Evolutionary conservation across 768 basidiomycete genomes (phyloP).

Genomic region (Daedalea quercina): DNA sequence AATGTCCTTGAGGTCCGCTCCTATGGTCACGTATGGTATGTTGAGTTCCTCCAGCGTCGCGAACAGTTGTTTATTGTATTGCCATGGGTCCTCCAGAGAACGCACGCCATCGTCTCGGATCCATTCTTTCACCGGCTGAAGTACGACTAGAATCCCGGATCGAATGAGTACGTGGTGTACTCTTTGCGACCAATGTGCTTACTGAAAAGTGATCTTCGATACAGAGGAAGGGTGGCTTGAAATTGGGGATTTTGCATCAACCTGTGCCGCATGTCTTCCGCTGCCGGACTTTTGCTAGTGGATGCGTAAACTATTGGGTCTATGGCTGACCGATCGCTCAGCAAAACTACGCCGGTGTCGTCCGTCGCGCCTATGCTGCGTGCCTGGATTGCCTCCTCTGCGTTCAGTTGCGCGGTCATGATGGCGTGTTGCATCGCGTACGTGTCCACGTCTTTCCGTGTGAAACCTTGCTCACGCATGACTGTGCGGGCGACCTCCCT

Average conservation of each 20-base stretch:
- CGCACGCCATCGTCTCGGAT: conserved; percentile 58
- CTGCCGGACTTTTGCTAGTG: conserved; percentile 35
- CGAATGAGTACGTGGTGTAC: neutral
- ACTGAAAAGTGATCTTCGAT: conserved; percentile 38
- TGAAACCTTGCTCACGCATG: conserved; percentile 47
- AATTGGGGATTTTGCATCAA: conserved; percentile 35
- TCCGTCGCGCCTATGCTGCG: conserved; percentile 5
- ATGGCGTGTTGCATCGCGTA: conserved; percentile 61
- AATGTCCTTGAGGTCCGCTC: conserved; percentile 36
- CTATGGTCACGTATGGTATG: conserved; percentile 41
- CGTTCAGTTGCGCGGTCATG: conserved; percentile 45
- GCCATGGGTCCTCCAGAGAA: conserved; percentile 40
- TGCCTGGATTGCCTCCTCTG: conserved; percentile 28
- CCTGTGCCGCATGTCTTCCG: conserved; percentile 28
- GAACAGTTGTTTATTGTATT: neutral
- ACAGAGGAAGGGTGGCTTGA: conserved; percentile 33
- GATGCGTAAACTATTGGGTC: conserved; percentile 59
- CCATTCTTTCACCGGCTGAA: conserved; percentile 54
- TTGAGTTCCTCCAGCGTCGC: conserved; percentile 29
- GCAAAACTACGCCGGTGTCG: conserved; percentile 25
- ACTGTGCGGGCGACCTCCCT: conserved; percentile 57
- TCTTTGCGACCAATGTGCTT: neutral
- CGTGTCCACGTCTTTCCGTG: conserved; percentile 39
- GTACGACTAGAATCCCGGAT: conserved; percentile 28
- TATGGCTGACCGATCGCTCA: conserved; percentile 60